These are phyloP conservation scores for Leccinum fibrillosum DNA, from an alignment of 768 basidiomycete genomes.

Conservation along the genomic window DNA sequence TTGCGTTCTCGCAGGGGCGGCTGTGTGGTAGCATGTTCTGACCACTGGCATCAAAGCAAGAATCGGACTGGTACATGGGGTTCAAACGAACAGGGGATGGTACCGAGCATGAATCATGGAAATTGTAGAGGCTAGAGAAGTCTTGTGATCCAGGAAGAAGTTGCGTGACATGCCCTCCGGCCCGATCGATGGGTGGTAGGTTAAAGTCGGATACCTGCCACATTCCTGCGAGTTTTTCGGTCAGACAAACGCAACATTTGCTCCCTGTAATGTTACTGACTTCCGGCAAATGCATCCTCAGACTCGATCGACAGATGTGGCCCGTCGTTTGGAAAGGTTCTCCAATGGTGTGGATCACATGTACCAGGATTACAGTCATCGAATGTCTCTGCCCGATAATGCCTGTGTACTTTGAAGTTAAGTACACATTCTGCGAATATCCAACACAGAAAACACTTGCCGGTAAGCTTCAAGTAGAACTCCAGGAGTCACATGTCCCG, in stretches of 20 bases:
- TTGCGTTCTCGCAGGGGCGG: too few relatives aligned
- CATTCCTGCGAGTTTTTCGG: too few relatives aligned
- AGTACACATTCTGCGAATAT: background rate
- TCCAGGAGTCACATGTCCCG: background rate
- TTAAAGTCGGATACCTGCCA: too few relatives aligned
- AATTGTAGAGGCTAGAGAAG: background rate
- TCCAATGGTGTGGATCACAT: too few relatives aligned
- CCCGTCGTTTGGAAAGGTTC: background rate
- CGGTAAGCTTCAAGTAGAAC: background rate
- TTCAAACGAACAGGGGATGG: background rate
- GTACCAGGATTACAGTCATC: too few relatives aligned
- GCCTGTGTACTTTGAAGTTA: background rate
- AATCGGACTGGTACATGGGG: background rate
- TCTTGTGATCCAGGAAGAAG: background rate
- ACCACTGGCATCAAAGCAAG: background rate
- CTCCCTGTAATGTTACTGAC: constrained; percentile 2
- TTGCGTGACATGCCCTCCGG: constrained; percentile 33
- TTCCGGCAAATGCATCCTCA: background rate
- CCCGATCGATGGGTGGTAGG: too few relatives aligned
- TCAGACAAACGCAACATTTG: background rate
- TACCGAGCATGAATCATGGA: background rate
- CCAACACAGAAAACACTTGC: background rate
- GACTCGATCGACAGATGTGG: background rate
- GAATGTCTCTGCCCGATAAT: background rate
- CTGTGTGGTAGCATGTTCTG: background rate